Base-by-base conservation (phyloP, 2,329 filamentous ascomycete genomes). In the Ophiostoma tasmaniense region DNA sequence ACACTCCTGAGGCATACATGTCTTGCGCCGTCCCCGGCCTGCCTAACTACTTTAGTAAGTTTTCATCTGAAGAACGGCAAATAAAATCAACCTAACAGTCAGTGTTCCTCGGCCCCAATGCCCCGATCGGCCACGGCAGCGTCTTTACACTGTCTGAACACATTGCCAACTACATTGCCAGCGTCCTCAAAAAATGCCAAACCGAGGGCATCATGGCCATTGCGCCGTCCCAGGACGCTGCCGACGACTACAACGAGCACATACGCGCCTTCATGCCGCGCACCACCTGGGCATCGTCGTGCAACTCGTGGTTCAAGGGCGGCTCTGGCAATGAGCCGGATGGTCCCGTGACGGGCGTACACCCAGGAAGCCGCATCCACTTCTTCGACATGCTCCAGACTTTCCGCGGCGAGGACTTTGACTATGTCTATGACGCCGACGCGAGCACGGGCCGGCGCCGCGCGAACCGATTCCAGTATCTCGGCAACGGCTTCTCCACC, bases 361-460 rank as follows among this genome's bases (percentile, higher is more conserved):
- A 85, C 71, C 82, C 83, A 0, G 83, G 83, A 5, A 82, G 81
- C 72, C 77, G 82, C 33, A 76, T 82, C 67, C 82, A 85, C 73
- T 84, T 84, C 74, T 81, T 84, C 74, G 80, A 83, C 71, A 84
- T 84, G 81, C 77, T 86, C 28, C 80, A 82, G 72, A 73, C 74
- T 8, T 80, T 85, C 70, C 76, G 83, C 52, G 81, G 80, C 22
- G 84, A 85, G 74, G 81, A 86, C 72, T 86, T 80, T 78, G 83
- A 85, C 64, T 85, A 83, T 72, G 77, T 81, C 28, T 82, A 83
- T 59, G 77, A 80, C 35, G 68, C 39, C 11, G 68, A 71, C 22
- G 37, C 13, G 3, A n/a, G 61, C 33, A 37, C 30, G 2, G 17
- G 59, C 33, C 35, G n/a, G n/a, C 33, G 33, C 13, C 45, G 42